phyloP scores from a whole-genome alignment of 2,329 filamentous ascomycete genomes.

The Fusarium sp. region DNA sequence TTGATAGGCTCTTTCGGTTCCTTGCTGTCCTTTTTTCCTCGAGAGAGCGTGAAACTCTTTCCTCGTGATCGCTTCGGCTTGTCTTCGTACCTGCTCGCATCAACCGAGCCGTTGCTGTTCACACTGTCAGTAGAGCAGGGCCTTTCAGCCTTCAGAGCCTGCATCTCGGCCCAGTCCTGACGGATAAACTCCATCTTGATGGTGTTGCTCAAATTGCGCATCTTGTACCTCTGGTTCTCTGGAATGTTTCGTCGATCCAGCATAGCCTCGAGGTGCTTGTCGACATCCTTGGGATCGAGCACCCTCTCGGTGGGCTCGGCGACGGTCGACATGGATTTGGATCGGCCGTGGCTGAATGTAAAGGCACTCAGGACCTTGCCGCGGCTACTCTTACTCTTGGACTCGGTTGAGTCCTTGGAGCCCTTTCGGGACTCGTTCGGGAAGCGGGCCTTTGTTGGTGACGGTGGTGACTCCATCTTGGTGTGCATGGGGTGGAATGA shows the following conservation, averaged over 20 bases:
- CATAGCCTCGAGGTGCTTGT: constrained; percentile 69
- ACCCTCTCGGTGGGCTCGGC: constrained; percentile 58
- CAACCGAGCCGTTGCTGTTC: constrained; percentile 51
- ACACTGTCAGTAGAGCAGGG: constrained; percentile 59
- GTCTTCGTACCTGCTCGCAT: constrained; percentile 55
- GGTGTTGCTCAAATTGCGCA: constrained; percentile 87
- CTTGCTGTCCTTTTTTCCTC: constrained; percentile 69
- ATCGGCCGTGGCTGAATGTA: constrained; percentile 52
- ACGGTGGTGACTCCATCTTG: constrained; percentile 37
- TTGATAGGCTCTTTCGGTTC: constrained; percentile 77
- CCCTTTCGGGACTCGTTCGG: constrained; percentile 40
- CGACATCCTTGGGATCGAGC: constrained; percentile 67
- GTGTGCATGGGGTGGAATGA: constrained; percentile 57
- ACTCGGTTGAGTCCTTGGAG: constrained; percentile 44
- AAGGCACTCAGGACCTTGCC: constrained; percentile 55
- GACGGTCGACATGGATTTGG: constrained; percentile 49
- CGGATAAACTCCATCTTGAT: constrained; percentile 97
- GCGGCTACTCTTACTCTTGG: constrained; percentile 54
- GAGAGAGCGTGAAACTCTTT: constrained; percentile 80
- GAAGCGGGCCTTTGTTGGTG: constrained; percentile 37
- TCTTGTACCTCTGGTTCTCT: constrained; percentile 92
- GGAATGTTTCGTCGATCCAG: constrained; percentile 93
- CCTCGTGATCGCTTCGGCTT: constrained; percentile 63
- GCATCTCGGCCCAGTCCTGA: constrained; percentile 82
- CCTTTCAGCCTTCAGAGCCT: constrained; percentile 60